Base-by-base conservation (phyloP, 768 basidiomycete genomes). In the Sarcomyxa edulis region DNA sequence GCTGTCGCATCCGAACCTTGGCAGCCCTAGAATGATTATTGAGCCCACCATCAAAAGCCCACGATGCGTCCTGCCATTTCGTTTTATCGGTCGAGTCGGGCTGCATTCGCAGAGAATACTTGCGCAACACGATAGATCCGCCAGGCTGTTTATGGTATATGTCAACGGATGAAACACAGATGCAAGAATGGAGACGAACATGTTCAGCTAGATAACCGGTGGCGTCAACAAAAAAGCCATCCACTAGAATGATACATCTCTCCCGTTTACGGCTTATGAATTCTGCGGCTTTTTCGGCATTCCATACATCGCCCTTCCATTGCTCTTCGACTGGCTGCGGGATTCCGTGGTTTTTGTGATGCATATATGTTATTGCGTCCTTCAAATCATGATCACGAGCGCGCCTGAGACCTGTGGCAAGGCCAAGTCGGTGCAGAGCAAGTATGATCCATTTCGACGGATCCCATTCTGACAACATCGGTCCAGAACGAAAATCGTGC, bases 391-490 rank as follows among this genome's bases (percentile, higher is more conserved):
- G 53, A 7, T 64, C 46, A 12, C 66, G 59, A 0, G 74, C 80
- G 12, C 68, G 64, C 3, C 77, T 69, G 11, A 84, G 59, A 27
- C 67, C 60, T 5, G 54, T 60, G 1, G 64, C 73, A 0, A 78
- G 54, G 0, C 77, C 74, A 6, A 78, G 35, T 5, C 47, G 49
- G 45, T 78, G 60, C 8, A 88, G 62, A 4, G 59, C 33, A 15
- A 73, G 52, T 28, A 88, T 87, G 29, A 79, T 69, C 85, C 84
- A 88, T 61, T 87, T 88, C 2, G 82, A 82, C 0, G 86, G 84
- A 56, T 90, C 85, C 84, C 84, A 90, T 47, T 82, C 83, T 18
- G 64, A 55, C 6, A 43, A 32, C 14, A 71, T 66, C 7, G 77
- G 80, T 0, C 78, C 83, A 14, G 84, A 82, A 18, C 84, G 74